Percentiles rank a stretch among this genome's conserved stretches.
Evolutionary conservation across 2,329 filamentous ascomycete species (phyloP).

Genomic region (Eutypella sp.): DNA sequence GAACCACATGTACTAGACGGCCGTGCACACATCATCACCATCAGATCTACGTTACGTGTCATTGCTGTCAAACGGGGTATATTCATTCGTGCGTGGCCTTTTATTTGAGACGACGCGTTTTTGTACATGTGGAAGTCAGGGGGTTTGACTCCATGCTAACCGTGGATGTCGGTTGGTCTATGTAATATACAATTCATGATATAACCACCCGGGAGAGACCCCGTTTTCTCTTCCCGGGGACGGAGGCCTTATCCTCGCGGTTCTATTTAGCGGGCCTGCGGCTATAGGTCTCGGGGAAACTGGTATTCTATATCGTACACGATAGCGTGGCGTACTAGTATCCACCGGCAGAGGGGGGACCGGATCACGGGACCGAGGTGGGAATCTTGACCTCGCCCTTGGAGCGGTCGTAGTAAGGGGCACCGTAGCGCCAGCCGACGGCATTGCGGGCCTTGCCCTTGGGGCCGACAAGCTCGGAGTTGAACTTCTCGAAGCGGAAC

Average conservation of each 20-base stretch:
- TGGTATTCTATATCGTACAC: slow-evolving; percentile 13
- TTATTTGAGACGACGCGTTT: too few relatives aligned
- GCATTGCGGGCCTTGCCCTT: slow-evolving; percentile 46
- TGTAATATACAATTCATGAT: slow-evolving; percentile 3
- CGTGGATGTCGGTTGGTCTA: too few relatives aligned
- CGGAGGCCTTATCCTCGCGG: background rate
- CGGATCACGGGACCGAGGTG: slow-evolving; percentile 49
- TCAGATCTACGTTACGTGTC: too few relatives aligned
- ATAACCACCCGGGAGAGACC: background rate
- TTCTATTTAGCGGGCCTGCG: background rate
- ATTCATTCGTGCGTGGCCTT: too few relatives aligned
- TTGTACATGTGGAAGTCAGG: too few relatives aligned
- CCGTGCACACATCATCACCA: too few relatives aligned
- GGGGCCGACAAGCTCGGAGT: slow-evolving; percentile 51
- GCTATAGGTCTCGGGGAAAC: background rate
- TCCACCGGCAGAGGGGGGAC: background rate
- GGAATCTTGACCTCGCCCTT: slow-evolving; percentile 65
- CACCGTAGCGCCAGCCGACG: slow-evolving; percentile 60
- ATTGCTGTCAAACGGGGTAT: too few relatives aligned
- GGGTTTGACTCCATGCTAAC: too few relatives aligned
- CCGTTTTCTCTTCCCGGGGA: background rate
- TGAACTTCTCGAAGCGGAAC: slow-evolving; percentile 58
- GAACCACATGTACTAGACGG: too few relatives aligned
- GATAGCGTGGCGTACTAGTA: slow-evolving; percentile 20
- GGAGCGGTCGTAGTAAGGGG: slow-evolving; percentile 57